A percentile compares a stretch with the other conserved stretches of the same genome.
Evolutionary conservation across 2,329 filamentous ascomycete genomes (phyloP).

Genomic region (Fusarium gaditjirri): DNA sequence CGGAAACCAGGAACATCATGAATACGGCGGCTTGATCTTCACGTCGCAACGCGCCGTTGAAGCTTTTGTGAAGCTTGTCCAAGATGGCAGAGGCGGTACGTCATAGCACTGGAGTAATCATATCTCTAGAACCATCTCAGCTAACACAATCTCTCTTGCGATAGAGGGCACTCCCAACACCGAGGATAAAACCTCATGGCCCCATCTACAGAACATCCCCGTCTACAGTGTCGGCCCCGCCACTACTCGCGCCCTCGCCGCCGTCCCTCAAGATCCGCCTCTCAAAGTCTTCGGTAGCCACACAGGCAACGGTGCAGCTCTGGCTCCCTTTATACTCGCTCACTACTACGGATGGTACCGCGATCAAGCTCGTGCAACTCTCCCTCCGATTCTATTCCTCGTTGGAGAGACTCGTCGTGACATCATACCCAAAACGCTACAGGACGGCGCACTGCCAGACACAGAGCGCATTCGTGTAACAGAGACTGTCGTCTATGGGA

Average conservation of each 20-base stretch:
- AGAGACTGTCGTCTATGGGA: conserved; percentile 88
- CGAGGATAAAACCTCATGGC: conserved; percentile 52
- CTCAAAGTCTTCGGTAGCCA: conserved; percentile 80
- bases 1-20: conserved; percentile 47
- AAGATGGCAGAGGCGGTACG: conserved; percentile 58
- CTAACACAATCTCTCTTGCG: neutral
- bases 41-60: conserved; percentile 87
- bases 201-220: conserved; percentile 65
- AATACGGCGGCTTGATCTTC: conserved; percentile 83
- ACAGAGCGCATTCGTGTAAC: conserved; percentile 71
- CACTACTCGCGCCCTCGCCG: conserved; percentile 77
- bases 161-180: conserved; percentile 19
- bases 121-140: neutral
- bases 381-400: conserved; percentile 81
- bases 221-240: conserved; percentile 86
- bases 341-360: conserved; percentile 73
- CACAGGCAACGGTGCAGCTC: conserved; percentile 83
- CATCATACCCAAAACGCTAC: conserved; percentile 85
- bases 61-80: conserved; percentile 73
- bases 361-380: conserved; percentile 51
- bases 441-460: conserved; percentile 62
- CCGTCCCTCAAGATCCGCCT: conserved; percentile 59
- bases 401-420: conserved; percentile 92
- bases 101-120: neutral
- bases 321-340: conserved; percentile 80